These are phyloP conservation scores for Aphanocladium album DNA, from an alignment of 2,329 filamentous ascomycete genomes.

Conservation along the genomic window DNA sequence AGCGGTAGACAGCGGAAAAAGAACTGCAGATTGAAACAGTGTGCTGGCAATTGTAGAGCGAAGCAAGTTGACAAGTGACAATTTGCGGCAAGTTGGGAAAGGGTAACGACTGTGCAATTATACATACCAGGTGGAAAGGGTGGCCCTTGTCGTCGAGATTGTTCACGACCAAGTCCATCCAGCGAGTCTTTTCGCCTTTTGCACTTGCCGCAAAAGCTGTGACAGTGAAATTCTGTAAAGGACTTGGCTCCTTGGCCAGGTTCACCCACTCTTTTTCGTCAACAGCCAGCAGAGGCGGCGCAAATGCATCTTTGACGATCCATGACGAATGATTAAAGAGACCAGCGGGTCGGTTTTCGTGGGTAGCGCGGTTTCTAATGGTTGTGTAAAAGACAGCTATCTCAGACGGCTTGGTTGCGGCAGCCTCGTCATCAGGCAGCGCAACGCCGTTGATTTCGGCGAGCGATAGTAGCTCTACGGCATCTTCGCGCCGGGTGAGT, in stretches of 20 bases:
- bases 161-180: slow-evolving; percentile 45
- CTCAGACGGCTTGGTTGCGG: slow-evolving; percentile 2
- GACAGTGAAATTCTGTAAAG: slow-evolving; percentile 15
- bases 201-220: slow-evolving; percentile 13
- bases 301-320: slow-evolving; percentile 10
- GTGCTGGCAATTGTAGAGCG: too few relatives aligned
- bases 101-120: not conserved
- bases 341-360: slow-evolving; percentile 19
- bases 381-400: slow-evolving; percentile 18
- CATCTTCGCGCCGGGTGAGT: not conserved
- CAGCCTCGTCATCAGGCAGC: not conserved
- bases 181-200: slow-evolving; percentile 21
- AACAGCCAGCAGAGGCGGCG: slow-evolving; percentile 16
- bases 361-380: slow-evolving; percentile 18
- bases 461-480: not conserved
- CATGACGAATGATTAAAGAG: slow-evolving; percentile 20
- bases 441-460: not conserved
- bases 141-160: slow-evolving; percentile 46
- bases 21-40: too few relatives aligned
- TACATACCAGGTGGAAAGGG: slow-evolving; percentile 43
- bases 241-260: slow-evolving; percentile 15
- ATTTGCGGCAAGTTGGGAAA: too few relatives aligned
- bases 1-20: too few relatives aligned
- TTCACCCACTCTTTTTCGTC: slow-evolving; percentile 13
- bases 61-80: too few relatives aligned